These are phyloP conservation scores for Claviceps citrina DNA, from an alignment of 2,329 filamentous ascomycete species.

Conservation along the genomic window DNA sequence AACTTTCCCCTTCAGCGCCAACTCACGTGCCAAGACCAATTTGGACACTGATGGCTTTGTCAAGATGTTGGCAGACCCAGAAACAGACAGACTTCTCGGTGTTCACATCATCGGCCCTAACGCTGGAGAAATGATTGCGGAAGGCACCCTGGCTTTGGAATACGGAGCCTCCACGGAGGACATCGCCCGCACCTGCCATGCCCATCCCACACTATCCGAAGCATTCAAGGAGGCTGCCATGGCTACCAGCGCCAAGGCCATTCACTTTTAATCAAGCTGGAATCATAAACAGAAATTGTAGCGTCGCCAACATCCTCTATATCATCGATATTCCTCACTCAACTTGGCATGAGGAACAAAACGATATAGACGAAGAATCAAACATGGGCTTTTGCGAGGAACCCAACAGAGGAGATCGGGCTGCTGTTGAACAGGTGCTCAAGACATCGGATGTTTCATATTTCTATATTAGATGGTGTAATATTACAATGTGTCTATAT, in stretches of 20 bases:
- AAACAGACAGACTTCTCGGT: constrained; percentile 89
- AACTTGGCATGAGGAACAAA: background rate
- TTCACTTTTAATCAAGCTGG: constrained; percentile 62
- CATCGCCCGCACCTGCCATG: constrained; percentile 86
- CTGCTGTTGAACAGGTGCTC: background rate
- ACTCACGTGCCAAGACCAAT: constrained; percentile 98
- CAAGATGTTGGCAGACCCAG: constrained; percentile 90
- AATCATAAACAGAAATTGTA: background rate
- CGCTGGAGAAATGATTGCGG: constrained; percentile 98
- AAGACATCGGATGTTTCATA: background rate
- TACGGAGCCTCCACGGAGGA: constrained; percentile 94
- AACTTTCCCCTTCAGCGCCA: constrained; percentile 93
- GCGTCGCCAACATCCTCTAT: too few species aligned
- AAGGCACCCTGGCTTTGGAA: constrained; percentile 86
- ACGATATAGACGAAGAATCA: background rate
- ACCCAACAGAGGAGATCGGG: background rate
- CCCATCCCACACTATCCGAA: constrained; percentile 88
- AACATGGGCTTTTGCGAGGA: background rate
- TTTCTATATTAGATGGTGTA: constrained; percentile 1
- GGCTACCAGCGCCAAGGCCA: constrained; percentile 88
- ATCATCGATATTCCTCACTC: too few species aligned
- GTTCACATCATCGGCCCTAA: constrained; percentile 94
- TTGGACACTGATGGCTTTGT: constrained; percentile 89
- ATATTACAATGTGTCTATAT: too few species aligned
- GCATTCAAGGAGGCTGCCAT: constrained; percentile 99